Base-by-base conservation (phyloP, 208 protist genomes). In the Paratrypanosoma confusum region DNA sequence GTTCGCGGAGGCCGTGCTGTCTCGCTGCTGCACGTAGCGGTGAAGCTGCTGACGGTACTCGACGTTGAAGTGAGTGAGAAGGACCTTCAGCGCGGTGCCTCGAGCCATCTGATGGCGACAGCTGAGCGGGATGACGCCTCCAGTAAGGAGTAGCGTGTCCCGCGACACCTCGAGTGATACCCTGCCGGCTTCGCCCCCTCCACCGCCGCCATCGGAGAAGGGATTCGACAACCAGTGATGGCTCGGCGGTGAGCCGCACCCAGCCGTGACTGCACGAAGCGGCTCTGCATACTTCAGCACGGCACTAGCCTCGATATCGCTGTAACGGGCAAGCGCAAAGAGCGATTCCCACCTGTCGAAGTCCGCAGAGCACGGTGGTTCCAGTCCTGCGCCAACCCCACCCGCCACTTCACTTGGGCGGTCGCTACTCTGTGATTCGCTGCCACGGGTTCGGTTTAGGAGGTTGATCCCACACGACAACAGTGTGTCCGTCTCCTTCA, bases 81-180 rank as follows among this genome's bases (percentile, higher is more conserved):
- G 29, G 11, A 14, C 29, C 29, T 14, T n/a, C 10, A 10, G n/a
- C 27, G 33, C 38, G 81, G 22, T 2, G 63, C 55, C 1, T 16
- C 5, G 11, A 69, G 18, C 25, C 72, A 38, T 3, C 60, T 43
- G 2, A 21, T 14, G 0, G 29, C 29, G 29, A 10, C n/a, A 59
- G 39, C 79, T 92, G n/a, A 88, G 58, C 0, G 82, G 82, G 14
- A 92, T 70, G 1, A 84, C 68, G 7, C 82, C 82, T 20, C 74
- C 79, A 3, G 76, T 84, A 49, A 92, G 18, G 23, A 92, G 50
- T 4, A 92, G 54, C 33, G 63, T 87, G 32, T 86, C 82, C 0
- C 81, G 70, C 11, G 81, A 79, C 3, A 58, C 26, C 58, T 67
- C 26, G 45, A 6, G 32, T 25, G 6, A 24, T 21, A 39, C 35